A percentile compares a stretch with the other conserved stretches of the same genome.
These are phyloP conservation scores for Pseudozyma flocculosa DNA, from an alignment of 1,284 basidiomycete genomes.

Conservation along the genomic window DNA sequence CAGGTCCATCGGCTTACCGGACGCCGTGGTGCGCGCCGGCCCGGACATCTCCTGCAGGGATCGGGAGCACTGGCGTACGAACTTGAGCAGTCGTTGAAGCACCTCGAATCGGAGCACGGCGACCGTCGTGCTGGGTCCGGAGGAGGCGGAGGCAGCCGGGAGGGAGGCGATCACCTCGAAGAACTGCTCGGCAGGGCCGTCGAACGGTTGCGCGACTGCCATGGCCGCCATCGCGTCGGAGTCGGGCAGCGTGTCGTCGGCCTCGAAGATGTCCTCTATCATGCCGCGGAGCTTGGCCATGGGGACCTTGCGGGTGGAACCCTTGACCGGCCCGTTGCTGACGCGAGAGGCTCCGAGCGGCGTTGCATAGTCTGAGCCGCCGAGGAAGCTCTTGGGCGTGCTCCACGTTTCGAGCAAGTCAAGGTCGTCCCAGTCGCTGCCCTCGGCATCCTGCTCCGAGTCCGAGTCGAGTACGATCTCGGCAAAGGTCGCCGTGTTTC, in stretches of 20 bases:
- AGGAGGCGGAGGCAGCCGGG: constrained; percentile 9
- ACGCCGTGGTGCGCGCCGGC: background rate
- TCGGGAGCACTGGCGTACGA: constrained; percentile 26
- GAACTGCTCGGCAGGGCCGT: constrained; percentile 64
- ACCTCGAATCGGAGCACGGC: constrained; percentile 21
- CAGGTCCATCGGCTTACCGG: constrained; percentile 6
- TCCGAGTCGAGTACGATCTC: constrained; percentile 33
- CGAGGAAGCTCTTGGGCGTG: constrained; percentile 9
- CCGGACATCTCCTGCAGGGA: constrained; percentile 12
- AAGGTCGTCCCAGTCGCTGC: constrained; percentile 39
- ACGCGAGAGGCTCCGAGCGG: constrained; percentile 5
- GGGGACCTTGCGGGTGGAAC: constrained; percentile 57
- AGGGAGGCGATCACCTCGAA: constrained; percentile 32
- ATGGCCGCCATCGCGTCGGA: constrained; percentile 66
- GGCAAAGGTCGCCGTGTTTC: background rate
- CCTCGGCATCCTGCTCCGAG: constrained; percentile 31
- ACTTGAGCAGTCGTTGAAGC: constrained; percentile 33
- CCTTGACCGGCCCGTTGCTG: constrained; percentile 35
- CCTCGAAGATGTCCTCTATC: constrained; percentile 84
- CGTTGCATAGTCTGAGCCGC: background rate
- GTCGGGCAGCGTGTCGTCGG: constrained; percentile 75
- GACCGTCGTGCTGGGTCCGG: constrained; percentile 4
- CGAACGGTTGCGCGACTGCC: constrained; percentile 66
- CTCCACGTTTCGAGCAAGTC: constrained; percentile 18
- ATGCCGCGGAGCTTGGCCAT: constrained; percentile 71